Evolutionary conservation across 768 basidiomycete genomes (phyloP).

Genomic region (Pleurotus ostreatus): DNA sequence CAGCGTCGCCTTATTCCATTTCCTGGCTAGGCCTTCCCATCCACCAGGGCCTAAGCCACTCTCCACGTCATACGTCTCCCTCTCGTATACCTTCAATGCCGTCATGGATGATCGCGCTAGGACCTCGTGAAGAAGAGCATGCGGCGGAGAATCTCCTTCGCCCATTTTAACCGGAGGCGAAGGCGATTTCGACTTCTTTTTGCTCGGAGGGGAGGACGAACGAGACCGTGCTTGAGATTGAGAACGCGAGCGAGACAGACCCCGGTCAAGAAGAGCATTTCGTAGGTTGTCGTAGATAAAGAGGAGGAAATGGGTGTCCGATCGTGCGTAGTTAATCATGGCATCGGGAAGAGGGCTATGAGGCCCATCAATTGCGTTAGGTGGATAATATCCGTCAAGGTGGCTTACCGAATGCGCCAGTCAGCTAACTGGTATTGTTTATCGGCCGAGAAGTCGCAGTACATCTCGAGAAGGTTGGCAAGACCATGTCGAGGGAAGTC

Average conservation of each 20-base stretch:
- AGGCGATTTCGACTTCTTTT: conserved; percentile 4
- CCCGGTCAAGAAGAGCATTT: conserved; percentile 78
- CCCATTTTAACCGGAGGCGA: background rate
- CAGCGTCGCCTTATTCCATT: conserved; percentile 73
- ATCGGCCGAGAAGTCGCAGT: conserved; percentile 87
- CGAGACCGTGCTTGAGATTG: conserved; percentile 12
- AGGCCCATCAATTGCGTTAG: background rate
- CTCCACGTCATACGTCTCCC: conserved; percentile 65
- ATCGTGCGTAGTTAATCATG: conserved; percentile 90
- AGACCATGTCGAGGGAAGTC: conserved; percentile 85
- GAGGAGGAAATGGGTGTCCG: conserved; percentile 94
- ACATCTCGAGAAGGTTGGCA: conserved; percentile 79
- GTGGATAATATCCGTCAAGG: background rate
- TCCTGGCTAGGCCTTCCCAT: conserved; percentile 74
- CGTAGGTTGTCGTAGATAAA: conserved; percentile 91
- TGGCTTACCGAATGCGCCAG: conserved; percentile 82
- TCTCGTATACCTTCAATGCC: conserved; percentile 64
- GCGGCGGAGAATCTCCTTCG: conserved; percentile 15
- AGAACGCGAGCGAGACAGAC: conserved; percentile 38
- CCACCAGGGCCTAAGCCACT: conserved; percentile 64
- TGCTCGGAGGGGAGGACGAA: background rate
- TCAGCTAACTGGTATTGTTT: conserved; percentile 97
- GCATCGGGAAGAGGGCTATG: conserved; percentile 74
- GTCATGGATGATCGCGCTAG: conserved; percentile 75
- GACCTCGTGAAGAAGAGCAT: conserved; percentile 54